These are phyloP conservation scores for Babesia ovata DNA, from an alignment of 169 alveolate species.

Conservation along the genomic window DNA sequence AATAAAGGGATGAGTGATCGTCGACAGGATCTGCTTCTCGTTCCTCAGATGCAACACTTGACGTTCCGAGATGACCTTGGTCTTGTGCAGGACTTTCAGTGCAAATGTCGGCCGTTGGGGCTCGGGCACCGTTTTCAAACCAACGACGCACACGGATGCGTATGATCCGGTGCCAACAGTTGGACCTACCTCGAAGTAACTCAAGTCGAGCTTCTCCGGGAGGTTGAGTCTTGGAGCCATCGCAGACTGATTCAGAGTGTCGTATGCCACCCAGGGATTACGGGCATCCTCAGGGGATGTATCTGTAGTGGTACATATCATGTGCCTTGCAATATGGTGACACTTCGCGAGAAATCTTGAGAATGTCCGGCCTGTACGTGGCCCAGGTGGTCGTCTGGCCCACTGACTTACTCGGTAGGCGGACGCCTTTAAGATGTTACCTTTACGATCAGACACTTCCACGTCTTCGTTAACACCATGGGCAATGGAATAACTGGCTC, in stretches of 20 bases:
- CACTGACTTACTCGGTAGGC: conserved; percentile 5
- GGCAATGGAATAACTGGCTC: conserved; percentile 28
- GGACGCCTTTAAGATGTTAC: background rate
- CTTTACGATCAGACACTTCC: background rate
- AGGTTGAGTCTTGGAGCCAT: background rate
- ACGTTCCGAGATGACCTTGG: conserved; percentile 65
- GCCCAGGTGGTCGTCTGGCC: background rate
- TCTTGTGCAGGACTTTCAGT: conserved; percentile 74
- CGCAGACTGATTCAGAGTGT: background rate
- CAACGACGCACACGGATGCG: conserved; percentile 66
- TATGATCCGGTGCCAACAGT: conserved; percentile 70
- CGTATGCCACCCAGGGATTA: conserved; percentile 1
- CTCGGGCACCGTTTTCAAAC: conserved; percentile 9
- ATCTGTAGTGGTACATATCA: conserved; percentile 4
- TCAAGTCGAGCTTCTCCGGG: conserved; percentile 23
- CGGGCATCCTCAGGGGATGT: background rate
- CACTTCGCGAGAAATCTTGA: conserved; percentile 14
- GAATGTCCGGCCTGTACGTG: background rate
- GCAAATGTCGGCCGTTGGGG: conserved; percentile 39
- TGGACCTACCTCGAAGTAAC: conserved; percentile 52
- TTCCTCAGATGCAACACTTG: conserved; percentile 72
- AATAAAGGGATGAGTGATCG: conserved; percentile 79
- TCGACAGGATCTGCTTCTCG: conserved; percentile 67
- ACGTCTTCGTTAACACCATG: conserved; percentile 6
- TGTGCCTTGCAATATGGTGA: conserved; percentile 8